Evolutionary conservation across 371 early-diverging fungal species (phyloP).

Genomic region (Ordospora pajunii): DNA sequence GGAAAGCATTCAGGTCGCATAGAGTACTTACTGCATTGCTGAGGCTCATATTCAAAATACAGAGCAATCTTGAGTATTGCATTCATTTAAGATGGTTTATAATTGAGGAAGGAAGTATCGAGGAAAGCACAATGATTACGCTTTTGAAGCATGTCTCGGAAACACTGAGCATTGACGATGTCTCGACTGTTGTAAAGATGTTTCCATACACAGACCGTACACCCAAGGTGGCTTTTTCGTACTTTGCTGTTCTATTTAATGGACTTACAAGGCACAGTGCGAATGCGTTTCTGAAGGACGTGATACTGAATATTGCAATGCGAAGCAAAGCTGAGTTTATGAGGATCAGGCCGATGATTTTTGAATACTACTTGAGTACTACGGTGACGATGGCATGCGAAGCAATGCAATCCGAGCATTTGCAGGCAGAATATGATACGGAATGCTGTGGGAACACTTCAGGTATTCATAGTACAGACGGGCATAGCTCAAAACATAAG

Average conservation of each 20-base stretch:
- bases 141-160: neutral
- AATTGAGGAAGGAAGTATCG: neutral
- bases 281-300: neutral
- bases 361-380: neutral
- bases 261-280: neutral
- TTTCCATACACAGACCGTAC: neutral
- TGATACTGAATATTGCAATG: neutral
- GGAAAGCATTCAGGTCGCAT: neutral
- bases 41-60: neutral
- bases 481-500: no score
- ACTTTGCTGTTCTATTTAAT: conserved; percentile 12
- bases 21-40: neutral
- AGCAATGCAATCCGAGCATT: neutral
- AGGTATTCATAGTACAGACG: no score
- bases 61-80: neutral
- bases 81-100: neutral
- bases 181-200: neutral
- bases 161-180: neutral
- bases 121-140: neutral
- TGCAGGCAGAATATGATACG: neutral
- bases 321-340: conserved; percentile 1
- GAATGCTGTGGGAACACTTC: no score
- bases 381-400: neutral
- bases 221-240: neutral
- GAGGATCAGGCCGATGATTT: conserved; percentile 7